Conservation (phyloP, 495 filamentous ascomycete species). For the Penicillium arizonense region DNA sequence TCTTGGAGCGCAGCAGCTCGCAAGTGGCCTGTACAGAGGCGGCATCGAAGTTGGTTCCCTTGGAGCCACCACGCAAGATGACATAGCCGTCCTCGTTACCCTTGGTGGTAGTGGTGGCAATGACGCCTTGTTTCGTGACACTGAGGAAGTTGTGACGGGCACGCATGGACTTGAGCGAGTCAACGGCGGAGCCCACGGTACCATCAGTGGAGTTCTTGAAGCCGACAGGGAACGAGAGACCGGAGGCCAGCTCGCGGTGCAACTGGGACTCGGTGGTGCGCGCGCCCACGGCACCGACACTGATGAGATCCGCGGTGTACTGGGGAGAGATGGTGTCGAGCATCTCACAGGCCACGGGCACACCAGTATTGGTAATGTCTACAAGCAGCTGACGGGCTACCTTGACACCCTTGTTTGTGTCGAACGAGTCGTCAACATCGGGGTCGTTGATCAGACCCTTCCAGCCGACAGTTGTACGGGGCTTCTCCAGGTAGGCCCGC, state of each 20-base stretch:
- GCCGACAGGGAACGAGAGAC: slow-evolving; percentile 90
- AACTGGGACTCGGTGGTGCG: slow-evolving; percentile 93
- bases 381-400: slow-evolving; percentile 80
- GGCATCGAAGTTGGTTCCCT: slow-evolving; percentile 88
- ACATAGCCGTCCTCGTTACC: slow-evolving; percentile 97
- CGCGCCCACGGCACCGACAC: slow-evolving; percentile 88
- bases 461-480: slow-evolving; percentile 95
- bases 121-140: slow-evolving; percentile 91
- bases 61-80: slow-evolving; percentile 84
- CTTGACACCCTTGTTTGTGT: slow-evolving; percentile 97
- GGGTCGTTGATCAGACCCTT: slow-evolving; percentile 97
- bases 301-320: slow-evolving; percentile 89
- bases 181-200: slow-evolving; percentile 81
- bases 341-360: slow-evolving; percentile 95
- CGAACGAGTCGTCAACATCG: slow-evolving; percentile 88
- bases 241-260: slow-evolving; percentile 87
- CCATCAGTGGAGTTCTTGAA: slow-evolving; percentile 98
- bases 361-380: slow-evolving; percentile 74
- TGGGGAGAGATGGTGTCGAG: slow-evolving; percentile 90
- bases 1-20: slow-evolving; percentile 75
- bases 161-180: slow-evolving; percentile 85
- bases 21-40: slow-evolving; percentile 72
- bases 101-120: slow-evolving; percentile 81
- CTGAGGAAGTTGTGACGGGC: slow-evolving; percentile 92
- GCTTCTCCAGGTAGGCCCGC: slow-evolving; percentile 97